These are phyloP conservation scores for Trichosporon sp. DNA, from an alignment of 1,284 basidiomycete genomes.

Conservation along the genomic window DNA sequence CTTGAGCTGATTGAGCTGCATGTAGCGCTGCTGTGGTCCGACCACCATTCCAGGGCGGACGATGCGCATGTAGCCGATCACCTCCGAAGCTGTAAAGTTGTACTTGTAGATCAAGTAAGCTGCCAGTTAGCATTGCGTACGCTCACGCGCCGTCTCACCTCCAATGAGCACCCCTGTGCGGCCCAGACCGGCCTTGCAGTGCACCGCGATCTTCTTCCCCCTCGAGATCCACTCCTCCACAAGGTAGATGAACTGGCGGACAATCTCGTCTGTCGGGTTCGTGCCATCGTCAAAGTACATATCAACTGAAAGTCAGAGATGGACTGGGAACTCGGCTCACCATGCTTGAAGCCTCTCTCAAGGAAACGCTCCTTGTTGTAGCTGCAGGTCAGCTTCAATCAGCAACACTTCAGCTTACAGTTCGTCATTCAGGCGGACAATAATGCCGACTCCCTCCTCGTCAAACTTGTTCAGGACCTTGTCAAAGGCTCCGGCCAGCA, in stretches of 20 bases:
- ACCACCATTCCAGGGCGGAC: constrained; percentile 88
- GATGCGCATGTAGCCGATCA: constrained; percentile 96
- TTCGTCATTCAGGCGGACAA: constrained; percentile 89
- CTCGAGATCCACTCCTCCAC: constrained; percentile 70
- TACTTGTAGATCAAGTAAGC: constrained; percentile 99
- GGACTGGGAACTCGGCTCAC: not conserved
- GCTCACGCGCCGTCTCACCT: constrained; percentile 32
- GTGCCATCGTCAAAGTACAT: constrained; percentile 93
- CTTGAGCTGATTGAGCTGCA: constrained; percentile 91
- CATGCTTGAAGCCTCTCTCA: constrained; percentile 79
- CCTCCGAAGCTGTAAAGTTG: constrained; percentile 96
- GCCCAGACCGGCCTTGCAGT: constrained; percentile 55
- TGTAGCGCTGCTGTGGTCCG: constrained; percentile 75
- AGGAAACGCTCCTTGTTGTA: constrained; percentile 83
- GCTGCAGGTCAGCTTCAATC: constrained; percentile 14
- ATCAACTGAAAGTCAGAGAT: constrained; percentile 22
- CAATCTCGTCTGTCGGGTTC: constrained; percentile 82
- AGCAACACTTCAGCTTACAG: constrained; percentile 46
- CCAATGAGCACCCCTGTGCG: constrained; percentile 80
- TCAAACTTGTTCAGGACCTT: constrained; percentile 92
- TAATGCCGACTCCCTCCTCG: constrained; percentile 78
- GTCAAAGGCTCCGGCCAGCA: constrained; percentile 67
- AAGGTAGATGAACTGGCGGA: constrained; percentile 79
- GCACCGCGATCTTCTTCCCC: constrained; percentile 74
- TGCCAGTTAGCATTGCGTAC: constrained; percentile 25